Conservation (phyloP, 371 early-diverging fungal genomes). For the Nematocida sp. region DNA sequence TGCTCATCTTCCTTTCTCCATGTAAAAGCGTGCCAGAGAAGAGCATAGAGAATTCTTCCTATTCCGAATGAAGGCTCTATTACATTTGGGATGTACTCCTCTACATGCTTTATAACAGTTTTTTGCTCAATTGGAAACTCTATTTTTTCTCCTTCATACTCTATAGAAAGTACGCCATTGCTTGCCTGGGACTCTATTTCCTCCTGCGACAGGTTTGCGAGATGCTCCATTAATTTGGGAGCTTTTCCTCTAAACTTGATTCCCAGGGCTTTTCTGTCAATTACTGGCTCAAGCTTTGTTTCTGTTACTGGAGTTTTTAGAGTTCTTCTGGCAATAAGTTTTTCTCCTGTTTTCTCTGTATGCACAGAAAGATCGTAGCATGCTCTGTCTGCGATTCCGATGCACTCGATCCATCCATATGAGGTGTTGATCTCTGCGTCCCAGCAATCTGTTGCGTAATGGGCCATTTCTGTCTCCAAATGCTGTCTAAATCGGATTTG, state of each 20-base stretch:
- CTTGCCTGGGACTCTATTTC: constrained; percentile 27
- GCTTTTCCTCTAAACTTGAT: constrained; percentile 58
- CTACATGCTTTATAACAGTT: constrained; percentile 68
- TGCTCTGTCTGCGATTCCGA: constrained; percentile 98
- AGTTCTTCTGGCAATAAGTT: constrained; percentile 80
- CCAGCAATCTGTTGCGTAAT: constrained; percentile 93
- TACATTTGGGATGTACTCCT: constrained; percentile 92
- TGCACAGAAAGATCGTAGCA: constrained; percentile 93
- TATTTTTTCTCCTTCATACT: constrained; percentile 39
- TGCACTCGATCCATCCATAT: constrained; percentile 98
- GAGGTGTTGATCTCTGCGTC: constrained; percentile 66
- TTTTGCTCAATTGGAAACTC: constrained; percentile 14
- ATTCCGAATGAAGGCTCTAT: constrained; percentile 99
- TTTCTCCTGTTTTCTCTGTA: constrained; percentile 78
- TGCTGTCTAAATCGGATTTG: constrained; percentile 95
- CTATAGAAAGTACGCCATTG: constrained; percentile 39
- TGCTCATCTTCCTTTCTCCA: constrained; percentile 79
- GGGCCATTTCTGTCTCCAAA: constrained; percentile 98
- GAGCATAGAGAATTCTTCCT: constrained; percentile 91
- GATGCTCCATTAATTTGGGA: constrained; percentile 38
- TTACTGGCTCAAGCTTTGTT: constrained; percentile 54
- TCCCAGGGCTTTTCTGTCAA: constrained; percentile 72
- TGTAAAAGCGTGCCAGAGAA: constrained; percentile 90
- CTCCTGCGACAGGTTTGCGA: constrained; percentile 46
- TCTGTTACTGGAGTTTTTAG: constrained; percentile 72